Conservation (phyloP, 768 basidiomycete genomes). For the Mycena leptocephala region DNA sequence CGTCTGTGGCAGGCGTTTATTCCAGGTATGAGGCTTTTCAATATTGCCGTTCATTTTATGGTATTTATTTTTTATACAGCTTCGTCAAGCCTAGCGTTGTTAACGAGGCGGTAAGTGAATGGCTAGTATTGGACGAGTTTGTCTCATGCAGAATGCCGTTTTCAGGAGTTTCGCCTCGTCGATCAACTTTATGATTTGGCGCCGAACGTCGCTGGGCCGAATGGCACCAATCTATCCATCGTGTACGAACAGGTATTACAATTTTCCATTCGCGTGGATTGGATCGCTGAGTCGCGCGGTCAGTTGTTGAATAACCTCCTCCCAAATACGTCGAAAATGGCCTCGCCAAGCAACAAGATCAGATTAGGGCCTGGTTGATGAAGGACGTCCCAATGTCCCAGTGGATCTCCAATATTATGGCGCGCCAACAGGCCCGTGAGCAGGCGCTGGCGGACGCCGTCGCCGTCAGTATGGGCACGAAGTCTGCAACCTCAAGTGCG, state of each 20-base stretch:
- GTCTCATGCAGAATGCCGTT: too few species aligned
- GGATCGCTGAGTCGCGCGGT: not conserved
- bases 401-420: slow-evolving; percentile 41
- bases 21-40: slow-evolving; percentile 41
- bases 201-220: slow-evolving; percentile 42
- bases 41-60: not conserved
- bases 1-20: slow-evolving; percentile 40
- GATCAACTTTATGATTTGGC: slow-evolving; percentile 46
- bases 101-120: too few species aligned
- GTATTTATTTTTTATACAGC: too few species aligned
- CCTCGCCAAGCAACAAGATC: slow-evolving; percentile 40
- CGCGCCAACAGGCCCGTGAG: slow-evolving; percentile 33
- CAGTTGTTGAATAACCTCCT: slow-evolving; percentile 46
- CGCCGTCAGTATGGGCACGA: not conserved
- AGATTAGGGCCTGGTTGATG: slow-evolving; percentile 47
- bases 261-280: not conserved
- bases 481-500: not conserved
- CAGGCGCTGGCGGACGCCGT: not conserved
- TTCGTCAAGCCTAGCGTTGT: slow-evolving; percentile 42
- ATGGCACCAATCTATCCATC: slow-evolving; percentile 44
- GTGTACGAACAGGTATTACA: slow-evolving; percentile 39
- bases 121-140: too few species aligned
- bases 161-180: slow-evolving; percentile 46
- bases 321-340: slow-evolving; percentile 35
- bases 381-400: slow-evolving; percentile 39